Evolutionary conservation across 2,329 filamentous ascomycete species (phyloP).

Genomic region (Aspergillus hiratsukae): DNA sequence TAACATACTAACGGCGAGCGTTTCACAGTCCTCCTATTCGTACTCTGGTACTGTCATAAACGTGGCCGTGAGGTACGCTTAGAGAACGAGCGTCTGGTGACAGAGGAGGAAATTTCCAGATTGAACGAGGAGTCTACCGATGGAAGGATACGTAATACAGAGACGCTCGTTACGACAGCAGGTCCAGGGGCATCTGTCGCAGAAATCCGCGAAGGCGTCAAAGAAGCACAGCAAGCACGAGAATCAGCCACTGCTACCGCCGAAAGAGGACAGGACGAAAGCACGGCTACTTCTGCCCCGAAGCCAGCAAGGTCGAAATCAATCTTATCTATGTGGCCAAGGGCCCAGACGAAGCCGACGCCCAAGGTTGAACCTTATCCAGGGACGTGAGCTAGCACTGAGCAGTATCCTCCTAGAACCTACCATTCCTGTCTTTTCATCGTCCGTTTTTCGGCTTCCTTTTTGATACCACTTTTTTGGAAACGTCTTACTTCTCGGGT

Average conservation of each 20-base stretch:
- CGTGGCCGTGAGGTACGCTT: constrained; percentile 81
- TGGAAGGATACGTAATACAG: constrained; percentile 28
- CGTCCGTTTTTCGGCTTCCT: background rate
- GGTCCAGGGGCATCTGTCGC: constrained; percentile 36
- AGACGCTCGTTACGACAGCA: constrained; percentile 39
- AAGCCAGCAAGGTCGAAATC: constrained; percentile 29
- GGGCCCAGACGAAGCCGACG: constrained; percentile 19
- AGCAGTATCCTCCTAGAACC: background rate
- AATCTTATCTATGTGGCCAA: constrained; percentile 25
- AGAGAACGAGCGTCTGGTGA: constrained; percentile 53
- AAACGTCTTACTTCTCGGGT: background rate
- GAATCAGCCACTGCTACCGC: constrained; percentile 19
- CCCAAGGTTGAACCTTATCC: constrained; percentile 32
- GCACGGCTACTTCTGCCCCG: constrained; percentile 2
- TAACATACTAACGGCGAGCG: constrained; percentile 1
- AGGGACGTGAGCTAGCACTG: constrained; percentile 28
- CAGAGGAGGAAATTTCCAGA: constrained; percentile 40
- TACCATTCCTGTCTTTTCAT: background rate
- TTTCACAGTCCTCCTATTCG: constrained; percentile 72
- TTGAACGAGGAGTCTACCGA: constrained; percentile 35
- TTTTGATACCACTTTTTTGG: constrained; percentile 4
- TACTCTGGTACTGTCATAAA: constrained; percentile 98
- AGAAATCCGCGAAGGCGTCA: constrained; percentile 38
- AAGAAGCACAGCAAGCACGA: constrained; percentile 34
- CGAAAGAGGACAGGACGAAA: constrained; percentile 5